Evolutionary conservation across 2,329 filamentous ascomycete species (phyloP).

Genomic region (Hymenoscyphus albidus): DNA sequence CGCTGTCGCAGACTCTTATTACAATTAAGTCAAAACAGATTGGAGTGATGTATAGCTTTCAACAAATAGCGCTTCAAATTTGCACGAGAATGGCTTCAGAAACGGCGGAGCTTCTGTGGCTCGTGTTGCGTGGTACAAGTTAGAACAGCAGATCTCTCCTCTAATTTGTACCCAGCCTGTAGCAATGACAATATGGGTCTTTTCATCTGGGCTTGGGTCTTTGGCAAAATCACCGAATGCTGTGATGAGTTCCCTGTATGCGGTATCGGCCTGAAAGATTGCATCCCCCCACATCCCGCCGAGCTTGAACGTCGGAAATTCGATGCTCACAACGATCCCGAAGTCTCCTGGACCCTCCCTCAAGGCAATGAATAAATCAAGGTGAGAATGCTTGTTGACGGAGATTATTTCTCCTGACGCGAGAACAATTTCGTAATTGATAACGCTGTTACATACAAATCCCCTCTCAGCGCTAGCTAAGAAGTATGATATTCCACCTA

Average conservation of each 20-base stretch:
- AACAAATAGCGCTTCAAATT: too few species aligned
- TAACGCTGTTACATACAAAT: slow-evolving; percentile 44
- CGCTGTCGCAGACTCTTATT: too few species aligned
- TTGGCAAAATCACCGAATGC: slow-evolving; percentile 4
- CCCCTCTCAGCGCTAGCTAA: slow-evolving; percentile 36
- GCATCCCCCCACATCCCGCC: slow-evolving; percentile 3
- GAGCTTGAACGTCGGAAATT: neutral
- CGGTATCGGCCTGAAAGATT: neutral
- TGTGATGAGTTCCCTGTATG: neutral
- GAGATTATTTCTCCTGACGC: slow-evolving; percentile 11
- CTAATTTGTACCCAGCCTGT: neutral
- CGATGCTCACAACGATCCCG: slow-evolving; percentile 9
- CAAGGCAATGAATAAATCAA: slow-evolving; percentile 15
- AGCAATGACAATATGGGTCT: neutral
- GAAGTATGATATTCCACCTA: slow-evolving; percentile 14
- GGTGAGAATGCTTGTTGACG: slow-evolving; percentile 8
- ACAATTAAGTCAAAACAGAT: too few species aligned
- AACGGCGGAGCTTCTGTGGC: neutral
- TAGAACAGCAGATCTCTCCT: neutral
- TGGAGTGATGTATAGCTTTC: too few species aligned
- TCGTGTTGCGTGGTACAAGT: neutral
- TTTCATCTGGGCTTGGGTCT: neutral
- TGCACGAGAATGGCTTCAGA: slow-evolving; percentile 12
- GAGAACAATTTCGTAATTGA: slow-evolving; percentile 40
- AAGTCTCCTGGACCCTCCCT: slow-evolving; percentile 17